Conservation (phyloP, 176 grass and related monocot species). For the Triticum turgidum region DNA sequence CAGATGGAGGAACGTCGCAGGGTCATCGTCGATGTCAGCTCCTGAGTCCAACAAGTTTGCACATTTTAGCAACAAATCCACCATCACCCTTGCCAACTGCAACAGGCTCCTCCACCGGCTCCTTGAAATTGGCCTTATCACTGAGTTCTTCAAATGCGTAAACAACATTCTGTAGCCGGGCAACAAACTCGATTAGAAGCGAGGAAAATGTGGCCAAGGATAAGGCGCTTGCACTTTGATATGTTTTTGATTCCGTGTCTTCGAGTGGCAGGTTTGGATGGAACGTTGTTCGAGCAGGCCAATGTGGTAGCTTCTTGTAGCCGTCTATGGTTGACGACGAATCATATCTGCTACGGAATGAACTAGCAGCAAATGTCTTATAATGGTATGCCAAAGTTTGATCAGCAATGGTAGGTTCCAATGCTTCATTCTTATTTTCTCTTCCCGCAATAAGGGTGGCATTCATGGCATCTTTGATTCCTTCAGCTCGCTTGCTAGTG, state of each 20-base stretch:
- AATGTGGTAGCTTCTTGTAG: slow-evolving; percentile 42
- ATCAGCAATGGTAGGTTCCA: slow-evolving; percentile 44
- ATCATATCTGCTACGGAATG: slow-evolving; percentile 48
- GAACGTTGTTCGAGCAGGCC: slow-evolving; percentile 75
- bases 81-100: slow-evolving; percentile 9
- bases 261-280: slow-evolving; percentile 38
- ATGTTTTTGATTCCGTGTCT: slow-evolving; percentile 65
- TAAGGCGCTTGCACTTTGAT: slow-evolving; percentile 88
- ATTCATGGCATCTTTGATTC: slow-evolving; percentile 35
- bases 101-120: slow-evolving; percentile 56
- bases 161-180: slow-evolving; percentile 81
- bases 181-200: slow-evolving; percentile 90
- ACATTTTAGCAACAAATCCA: slow-evolving; percentile 44
- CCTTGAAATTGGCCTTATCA: slow-evolving; percentile 69
- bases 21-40: slow-evolving; percentile 23
- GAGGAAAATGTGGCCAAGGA: slow-evolving; percentile 87
- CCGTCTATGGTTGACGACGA: slow-evolving; percentile 46
- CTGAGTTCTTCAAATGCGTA: slow-evolving; percentile 84
- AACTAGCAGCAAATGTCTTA: slow-evolving; percentile 40
- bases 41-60: slow-evolving; percentile 37
- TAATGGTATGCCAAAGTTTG: slow-evolving; percentile 40
- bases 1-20: slow-evolving; percentile 19
- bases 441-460: background rate
- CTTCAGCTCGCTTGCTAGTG: slow-evolving; percentile 41
- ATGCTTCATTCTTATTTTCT: slow-evolving; percentile 34